Evolutionary conservation across 148 eudicot species (phyloP), one percentile per base, ranked within the genome.

Genomic region (Selenicereus undatus): DNA sequence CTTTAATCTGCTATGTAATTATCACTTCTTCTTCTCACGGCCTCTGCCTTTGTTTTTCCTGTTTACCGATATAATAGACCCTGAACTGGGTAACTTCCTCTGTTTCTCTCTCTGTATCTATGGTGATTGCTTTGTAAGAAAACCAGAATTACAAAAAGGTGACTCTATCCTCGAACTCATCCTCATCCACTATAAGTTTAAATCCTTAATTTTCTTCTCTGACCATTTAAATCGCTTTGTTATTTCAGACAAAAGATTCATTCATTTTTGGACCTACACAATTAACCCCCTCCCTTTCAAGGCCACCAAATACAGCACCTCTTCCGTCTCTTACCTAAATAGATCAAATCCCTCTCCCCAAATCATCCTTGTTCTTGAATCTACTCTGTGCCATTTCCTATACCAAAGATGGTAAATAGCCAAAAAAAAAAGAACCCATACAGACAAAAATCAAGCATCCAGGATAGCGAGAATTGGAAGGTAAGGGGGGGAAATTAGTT

Each of bases 1-100:
- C 58, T 12, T 17, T 12, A 12, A 3, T 13, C 21, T 4, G 3
- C 24, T 14, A 64, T 64, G 24, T n/a, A 24, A 64, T 64, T 13
- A 64, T 13, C 69, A 64, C 69, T 13, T 64, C 69, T n/a, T n/a
- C n/a, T 64, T 64, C 65, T 52, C 65, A n/a, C 21, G 4, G 21
- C 65, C n/a, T n/a, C n/a, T 64, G 21, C 8, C 64, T 82, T 80
- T 76, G 32, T 50, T 22, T 50, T 73, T 78, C 81, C 24, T 81
- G 5, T 65, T 60, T 73, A 11, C 81, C 85, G 18, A 82, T 27
- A 73, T 82, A 83, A 78, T 5, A 60, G n/a, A 20, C 12, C 65
- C 24, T 24, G 8, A 52, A 52, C 58, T 52, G 14, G 17, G 24
- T 60, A n/a, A 4, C 65, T 9, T 5, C 9, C 24, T 64, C 69